Evolutionary conservation across 2,329 filamentous ascomycete species (phyloP).

Genomic region (Herpotrichia juniperi): DNA sequence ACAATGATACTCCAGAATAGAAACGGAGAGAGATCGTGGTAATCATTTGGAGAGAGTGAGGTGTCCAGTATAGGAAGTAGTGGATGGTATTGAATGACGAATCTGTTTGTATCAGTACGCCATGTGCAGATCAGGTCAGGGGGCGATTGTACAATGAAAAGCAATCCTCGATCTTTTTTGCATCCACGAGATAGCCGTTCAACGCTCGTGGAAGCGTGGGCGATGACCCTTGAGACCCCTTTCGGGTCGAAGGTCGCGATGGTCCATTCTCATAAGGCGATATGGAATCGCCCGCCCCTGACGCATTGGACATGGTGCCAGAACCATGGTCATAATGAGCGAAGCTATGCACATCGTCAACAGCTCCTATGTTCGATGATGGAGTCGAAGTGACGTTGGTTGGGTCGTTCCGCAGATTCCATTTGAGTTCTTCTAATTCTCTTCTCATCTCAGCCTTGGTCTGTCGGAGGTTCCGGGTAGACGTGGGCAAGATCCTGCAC

Average conservation of each 20-base stretch:
- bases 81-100: slow-evolving; percentile 41
- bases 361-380: slow-evolving; percentile 22
- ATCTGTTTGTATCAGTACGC: slow-evolving; percentile 23
- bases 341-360: slow-evolving; percentile 30
- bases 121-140: background rate
- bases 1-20: slow-evolving; percentile 50
- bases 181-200: slow-evolving; percentile 40
- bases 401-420: slow-evolving; percentile 41
- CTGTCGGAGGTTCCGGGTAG: slow-evolving; percentile 43
- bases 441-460: slow-evolving; percentile 47
- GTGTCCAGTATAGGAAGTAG: slow-evolving; percentile 42
- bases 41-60: slow-evolving; percentile 37
- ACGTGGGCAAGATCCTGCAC: slow-evolving; percentile 44
- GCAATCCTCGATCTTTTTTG: slow-evolving; percentile 41
- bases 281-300: slow-evolving; percentile 32
- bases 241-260: slow-evolving; percentile 29
- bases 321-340: slow-evolving; percentile 30
- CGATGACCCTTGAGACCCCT: slow-evolving; percentile 19
- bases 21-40: slow-evolving; percentile 41
- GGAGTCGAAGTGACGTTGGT: slow-evolving; percentile 34
- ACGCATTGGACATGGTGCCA: slow-evolving; percentile 36
- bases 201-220: slow-evolving; percentile 33
- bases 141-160: slow-evolving; percentile 33
- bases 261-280: slow-evolving; percentile 30
- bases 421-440: slow-evolving; percentile 43